Evolutionary conservation across 805 yeast species (phyloP).

Genomic region (Nakazawaea anatomiae): DNA sequence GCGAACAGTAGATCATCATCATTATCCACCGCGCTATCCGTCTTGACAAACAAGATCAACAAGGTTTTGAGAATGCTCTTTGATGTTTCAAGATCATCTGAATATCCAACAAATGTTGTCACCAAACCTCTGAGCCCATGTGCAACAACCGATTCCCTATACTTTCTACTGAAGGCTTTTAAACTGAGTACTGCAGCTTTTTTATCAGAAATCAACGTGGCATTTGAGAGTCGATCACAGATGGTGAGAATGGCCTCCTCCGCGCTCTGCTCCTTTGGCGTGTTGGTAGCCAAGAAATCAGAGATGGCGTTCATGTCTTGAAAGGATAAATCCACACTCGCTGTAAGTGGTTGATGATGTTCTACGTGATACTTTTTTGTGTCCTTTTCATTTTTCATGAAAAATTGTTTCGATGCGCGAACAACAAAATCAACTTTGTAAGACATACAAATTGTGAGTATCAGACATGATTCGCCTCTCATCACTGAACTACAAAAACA

Average conservation of each 20-base stretch:
- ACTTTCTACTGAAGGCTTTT: slow-evolving; percentile 83
- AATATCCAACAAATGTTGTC: slow-evolving; percentile 54
- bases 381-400: background rate
- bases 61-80: slow-evolving; percentile 84
- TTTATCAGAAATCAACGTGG: slow-evolving; percentile 77
- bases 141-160: slow-evolving; percentile 86
- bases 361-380: background rate
- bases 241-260: slow-evolving; percentile 85
- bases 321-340: background rate
- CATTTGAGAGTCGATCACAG: slow-evolving; percentile 81
- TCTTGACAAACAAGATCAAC: slow-evolving; percentile 69
- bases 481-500: no score
- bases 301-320: slow-evolving; percentile 16
- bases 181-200: slow-evolving; percentile 87
- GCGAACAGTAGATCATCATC: slow-evolving; percentile 59
- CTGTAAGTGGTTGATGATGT: no score
- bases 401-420: no score
- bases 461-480: no score
- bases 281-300: slow-evolving; percentile 27
- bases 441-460: no score
- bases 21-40: slow-evolving; percentile 25
- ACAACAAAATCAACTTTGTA: no score
- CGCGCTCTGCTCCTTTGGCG: slow-evolving; percentile 39
- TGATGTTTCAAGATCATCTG: slow-evolving; percentile 59
- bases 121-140: slow-evolving; percentile 76